A percentile compares a stretch with the other conserved stretches of the same genome.
phyloP scores from a whole-genome alignment of 23 red algal genomes.

The Agarophyton chilense region DNA sequence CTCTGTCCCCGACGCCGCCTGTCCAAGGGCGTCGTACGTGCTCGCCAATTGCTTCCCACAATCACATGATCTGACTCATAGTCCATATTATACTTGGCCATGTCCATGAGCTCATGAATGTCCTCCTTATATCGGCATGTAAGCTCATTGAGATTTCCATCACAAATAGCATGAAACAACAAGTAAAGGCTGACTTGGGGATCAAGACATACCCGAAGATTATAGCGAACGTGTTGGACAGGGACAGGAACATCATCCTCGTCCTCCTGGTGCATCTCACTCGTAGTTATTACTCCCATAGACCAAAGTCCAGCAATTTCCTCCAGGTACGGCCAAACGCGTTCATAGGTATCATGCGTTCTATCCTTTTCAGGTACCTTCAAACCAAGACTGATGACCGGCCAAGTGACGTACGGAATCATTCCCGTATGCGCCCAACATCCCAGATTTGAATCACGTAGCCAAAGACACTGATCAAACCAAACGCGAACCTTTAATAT shows the following conservation, averaged over 20 bases:
- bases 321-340: constrained; percentile 54
- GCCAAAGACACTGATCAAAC: constrained; percentile 63
- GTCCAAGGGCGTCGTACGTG: not conserved
- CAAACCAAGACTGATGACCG: constrained; percentile 41
- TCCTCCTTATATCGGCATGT: constrained; percentile 11
- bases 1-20: not conserved
- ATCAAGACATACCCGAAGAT: constrained; percentile 10
- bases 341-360: not conserved
- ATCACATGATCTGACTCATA: not conserved
- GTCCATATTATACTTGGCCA: constrained; percentile 35
- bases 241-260: not conserved
- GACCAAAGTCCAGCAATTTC: constrained; percentile 48
- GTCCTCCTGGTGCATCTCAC: not conserved
- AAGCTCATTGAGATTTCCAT: constrained; percentile 2
- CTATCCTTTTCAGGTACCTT: not conserved
- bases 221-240: not conserved
- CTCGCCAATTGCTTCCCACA: constrained; percentile 35
- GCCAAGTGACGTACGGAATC: constrained; percentile 51
- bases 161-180: constrained; percentile 31
- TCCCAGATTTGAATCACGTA: constrained; percentile 28
- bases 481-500: constrained; percentile 23
- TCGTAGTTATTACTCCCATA: constrained; percentile 36
- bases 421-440: constrained; percentile 56
- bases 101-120: constrained; percentile 42
- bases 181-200: constrained; percentile 15